Base-by-base conservation (phyloP, 176 grass and related monocot genomes). In the Aegilops tauschii region DNA sequence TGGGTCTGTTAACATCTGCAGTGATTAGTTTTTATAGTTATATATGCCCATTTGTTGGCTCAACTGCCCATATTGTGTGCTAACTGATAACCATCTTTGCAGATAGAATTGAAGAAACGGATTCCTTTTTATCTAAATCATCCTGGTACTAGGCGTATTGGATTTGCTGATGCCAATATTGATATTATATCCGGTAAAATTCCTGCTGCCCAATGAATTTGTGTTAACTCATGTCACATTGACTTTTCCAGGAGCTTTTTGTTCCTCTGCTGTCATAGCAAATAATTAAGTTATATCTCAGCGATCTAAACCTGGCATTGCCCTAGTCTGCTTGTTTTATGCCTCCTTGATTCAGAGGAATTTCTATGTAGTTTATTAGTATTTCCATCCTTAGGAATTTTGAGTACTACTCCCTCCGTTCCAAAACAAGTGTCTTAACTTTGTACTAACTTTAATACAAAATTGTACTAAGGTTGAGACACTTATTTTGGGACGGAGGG, bases 1-100 rank as follows among this genome's bases (percentile, higher is more conserved):
- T 84, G 69, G 82, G 82, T 83, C 28, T 61, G 69, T 69, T 83
- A 61, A 83, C 34, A 62, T 74, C 34, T 74, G 52, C 32, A 20
- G 36, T 10, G 1, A 13, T 54, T 58, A 27, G 17, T 71, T 71
- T 82, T 13, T 71, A 13, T 27, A 71, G 45, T 71, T 71, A 37
- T 49, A 45, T 45, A 45, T 45, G 36, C 70, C 69, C 52, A 83
- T 52, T 58, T 83, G 31, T 16, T 83, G 20, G 9, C 32, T 62
- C 32, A 42, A 37, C 56, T 44, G 9, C 13, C 30, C 21, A 5
- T 29, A 6, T 61, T 14, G 23, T n/a, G 42, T 42, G 50, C 81
- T 61, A 73, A 73, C 52, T 44, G 52, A 73, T 40, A 61, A 44
- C 14, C 69, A 44, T 83, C 50, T 83, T 30, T 45, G 82, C 69